A percentile compares a stretch with the other conserved stretches of the same genome.
Conservation (phyloP, 805 yeast species). For the Starmerella gropengiesseri region DNA sequence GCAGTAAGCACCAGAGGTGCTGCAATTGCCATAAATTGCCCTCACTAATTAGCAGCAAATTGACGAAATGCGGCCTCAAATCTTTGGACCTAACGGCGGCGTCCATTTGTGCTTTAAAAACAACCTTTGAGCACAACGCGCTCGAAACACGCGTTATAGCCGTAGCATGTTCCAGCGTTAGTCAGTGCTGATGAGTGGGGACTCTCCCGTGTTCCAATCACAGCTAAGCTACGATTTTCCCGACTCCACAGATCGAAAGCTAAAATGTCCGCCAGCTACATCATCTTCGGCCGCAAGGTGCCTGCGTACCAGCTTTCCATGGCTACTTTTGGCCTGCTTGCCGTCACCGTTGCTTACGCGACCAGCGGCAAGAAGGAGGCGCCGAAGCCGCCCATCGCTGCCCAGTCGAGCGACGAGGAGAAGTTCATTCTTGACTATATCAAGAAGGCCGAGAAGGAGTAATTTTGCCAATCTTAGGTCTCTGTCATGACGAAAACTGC, state of each 20-base stretch:
- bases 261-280: conserved; percentile 35
- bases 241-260: neutral
- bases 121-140: too few species aligned
- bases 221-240: conserved; percentile 5
- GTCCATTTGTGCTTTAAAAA: too few species aligned
- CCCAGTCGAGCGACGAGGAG: conserved; percentile 79
- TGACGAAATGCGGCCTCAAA: too few species aligned
- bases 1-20: too few species aligned
- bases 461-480: too few species aligned
- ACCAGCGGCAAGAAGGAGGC: conserved; percentile 47
- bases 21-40: too few species aligned
- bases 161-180: too few species aligned
- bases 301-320: conserved; percentile 80
- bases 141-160: too few species aligned
- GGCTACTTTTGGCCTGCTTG: conserved; percentile 66
- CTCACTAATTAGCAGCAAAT: too few species aligned
- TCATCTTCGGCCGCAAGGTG: conserved; percentile 71
- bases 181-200: too few species aligned
- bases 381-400: conserved; percentile 57
- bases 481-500: too few species aligned
- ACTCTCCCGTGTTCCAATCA: conserved; percentile 9
- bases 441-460: conserved; percentile 36
- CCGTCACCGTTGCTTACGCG: conserved; percentile 55
- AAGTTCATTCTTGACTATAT: conserved; percentile 65
- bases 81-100: too few species aligned